Conservation (phyloP, 805 yeast species). For the Ogataea paradorogensis region DNA sequence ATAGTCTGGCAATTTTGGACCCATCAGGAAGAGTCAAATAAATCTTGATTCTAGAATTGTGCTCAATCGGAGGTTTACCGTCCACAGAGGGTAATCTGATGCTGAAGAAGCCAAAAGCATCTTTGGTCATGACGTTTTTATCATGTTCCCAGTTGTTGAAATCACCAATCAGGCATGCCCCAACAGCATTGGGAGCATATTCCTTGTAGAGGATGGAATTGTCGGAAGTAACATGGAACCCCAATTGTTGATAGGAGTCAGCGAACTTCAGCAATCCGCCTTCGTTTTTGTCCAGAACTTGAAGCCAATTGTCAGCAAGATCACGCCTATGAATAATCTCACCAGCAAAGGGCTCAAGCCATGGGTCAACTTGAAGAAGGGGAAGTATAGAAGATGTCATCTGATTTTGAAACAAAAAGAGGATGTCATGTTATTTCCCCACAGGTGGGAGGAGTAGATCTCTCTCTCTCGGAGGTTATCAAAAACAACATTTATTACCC, state of each 20-base stretch:
- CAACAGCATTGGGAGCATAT: constrained; percentile 86
- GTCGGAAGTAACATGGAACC: constrained; percentile 63
- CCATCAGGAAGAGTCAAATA: constrained; percentile 65
- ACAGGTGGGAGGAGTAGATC: constrained; percentile 4
- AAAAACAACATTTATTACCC: constrained; percentile 7
- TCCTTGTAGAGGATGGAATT: constrained; percentile 65
- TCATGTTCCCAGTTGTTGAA: constrained; percentile 79
- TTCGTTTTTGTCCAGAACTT: constrained; percentile 52
- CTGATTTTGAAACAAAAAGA: constrained; percentile 1
- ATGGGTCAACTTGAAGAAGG: constrained; percentile 67
- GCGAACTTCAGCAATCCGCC: constrained; percentile 71
- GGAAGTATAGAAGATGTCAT: constrained; percentile 6
- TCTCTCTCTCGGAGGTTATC: not conserved
- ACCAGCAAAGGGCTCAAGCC: constrained; percentile 75
- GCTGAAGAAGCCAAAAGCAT: constrained; percentile 70
- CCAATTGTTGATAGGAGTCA: constrained; percentile 70
- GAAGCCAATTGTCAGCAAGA: constrained; percentile 62
- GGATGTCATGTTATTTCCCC: constrained; percentile 9
- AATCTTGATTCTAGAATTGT: constrained; percentile 76
- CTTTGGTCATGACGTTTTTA: constrained; percentile 52
- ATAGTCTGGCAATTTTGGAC: constrained; percentile 71
- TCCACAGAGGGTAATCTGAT: constrained; percentile 53
- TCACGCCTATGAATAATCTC: constrained; percentile 67
- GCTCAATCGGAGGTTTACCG: constrained; percentile 68
- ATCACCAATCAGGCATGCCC: constrained; percentile 84